These are phyloP conservation scores for Cladosporium velox DNA, from an alignment of 2,329 filamentous ascomycete species.

Conservation along the genomic window DNA sequence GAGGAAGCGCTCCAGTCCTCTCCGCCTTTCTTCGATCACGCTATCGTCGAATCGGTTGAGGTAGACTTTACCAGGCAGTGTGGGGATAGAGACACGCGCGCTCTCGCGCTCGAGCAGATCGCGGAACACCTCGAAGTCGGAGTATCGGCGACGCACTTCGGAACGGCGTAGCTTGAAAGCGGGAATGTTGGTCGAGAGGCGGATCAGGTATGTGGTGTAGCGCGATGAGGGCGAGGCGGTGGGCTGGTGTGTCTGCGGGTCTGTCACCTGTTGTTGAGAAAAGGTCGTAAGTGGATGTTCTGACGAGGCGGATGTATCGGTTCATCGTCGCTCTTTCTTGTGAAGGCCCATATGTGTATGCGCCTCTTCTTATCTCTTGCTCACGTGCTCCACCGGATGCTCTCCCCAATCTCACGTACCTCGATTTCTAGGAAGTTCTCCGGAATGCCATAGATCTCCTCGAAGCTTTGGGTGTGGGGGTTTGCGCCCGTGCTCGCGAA, in stretches of 20 bases:
- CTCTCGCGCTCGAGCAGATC: slow-evolving; percentile 96
- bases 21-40: slow-evolving; percentile 56
- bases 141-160: slow-evolving; percentile 88
- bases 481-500: slow-evolving; percentile 36
- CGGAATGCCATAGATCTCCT: slow-evolving; percentile 97
- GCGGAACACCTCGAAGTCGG: slow-evolving; percentile 97
- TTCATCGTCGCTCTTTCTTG: not conserved
- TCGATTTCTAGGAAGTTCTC: slow-evolving; percentile 99
- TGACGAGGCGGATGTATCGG: not conserved
- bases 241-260: slow-evolving; percentile 91
- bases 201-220: slow-evolving; percentile 98
- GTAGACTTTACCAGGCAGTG: slow-evolving; percentile 94
- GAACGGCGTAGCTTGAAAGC: slow-evolving; percentile 91
- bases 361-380: not conserved
- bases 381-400: not conserved
- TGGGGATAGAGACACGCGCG: slow-evolving; percentile 91
- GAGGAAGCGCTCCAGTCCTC: slow-evolving; percentile 12
- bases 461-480: slow-evolving; percentile 72
- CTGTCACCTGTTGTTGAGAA: slow-evolving; percentile 67
- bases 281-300: not conserved
- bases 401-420: slow-evolving; percentile 52
- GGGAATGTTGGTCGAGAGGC: slow-evolving; percentile 97
- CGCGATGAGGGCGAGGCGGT: slow-evolving; percentile 59
- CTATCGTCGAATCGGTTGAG: slow-evolving; percentile 98
- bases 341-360: not conserved